Evolutionary conservation across 2,329 filamentous ascomycete genomes (phyloP), one percentile per base, ranked within the genome.

Genomic region (Colletotrichum sansevieriae): DNA sequence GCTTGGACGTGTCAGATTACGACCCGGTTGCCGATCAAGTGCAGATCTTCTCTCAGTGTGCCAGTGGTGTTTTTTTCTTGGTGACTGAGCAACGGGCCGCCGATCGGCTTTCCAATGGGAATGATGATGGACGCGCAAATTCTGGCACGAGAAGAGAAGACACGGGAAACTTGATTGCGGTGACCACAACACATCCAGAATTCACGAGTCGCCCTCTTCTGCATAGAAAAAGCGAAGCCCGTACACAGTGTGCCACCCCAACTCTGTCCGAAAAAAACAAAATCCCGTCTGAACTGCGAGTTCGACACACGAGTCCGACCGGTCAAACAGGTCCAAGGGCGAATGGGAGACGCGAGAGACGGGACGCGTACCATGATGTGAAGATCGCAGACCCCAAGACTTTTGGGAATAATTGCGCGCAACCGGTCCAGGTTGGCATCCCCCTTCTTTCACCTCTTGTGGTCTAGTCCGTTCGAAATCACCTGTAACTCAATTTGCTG

Each of bases 1-100:
- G 62, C 66, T 68, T 65, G 55, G 65, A 49, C 62, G 66, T 56
- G 66, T 66, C 62, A 51, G 47, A 49, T 43, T 33, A 29, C 61
- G 39, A 59, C 65, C 39, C 13, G 54, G 13, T 29, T 54, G 62
- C 56, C 63, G 66, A 69, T 69, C 62, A 56, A 51, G 62, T 29
- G 66, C 49, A 55, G 43, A 66, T 60, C 62, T 44, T 20, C 35
- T 58, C 20, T 9, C 49, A 39, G 52, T 35, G 51, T 35, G 18
- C 12, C 33, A 39, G 25, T 39, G 18, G 29, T 63, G 52, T 7
- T 1, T 25, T 37, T 52, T 22, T 3, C 12, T 64, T 64, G 15
- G 60, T 63, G 4, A 44, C 62, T 44, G 35, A 66, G 56, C 55
- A 66, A 69, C 56, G 49, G 33, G 20, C 43, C 25, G 44, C n/a